These are phyloP conservation scores for Digitaria exilis DNA, from an alignment of 202 grass and related monocot species.

Conservation along the genomic window DNA sequence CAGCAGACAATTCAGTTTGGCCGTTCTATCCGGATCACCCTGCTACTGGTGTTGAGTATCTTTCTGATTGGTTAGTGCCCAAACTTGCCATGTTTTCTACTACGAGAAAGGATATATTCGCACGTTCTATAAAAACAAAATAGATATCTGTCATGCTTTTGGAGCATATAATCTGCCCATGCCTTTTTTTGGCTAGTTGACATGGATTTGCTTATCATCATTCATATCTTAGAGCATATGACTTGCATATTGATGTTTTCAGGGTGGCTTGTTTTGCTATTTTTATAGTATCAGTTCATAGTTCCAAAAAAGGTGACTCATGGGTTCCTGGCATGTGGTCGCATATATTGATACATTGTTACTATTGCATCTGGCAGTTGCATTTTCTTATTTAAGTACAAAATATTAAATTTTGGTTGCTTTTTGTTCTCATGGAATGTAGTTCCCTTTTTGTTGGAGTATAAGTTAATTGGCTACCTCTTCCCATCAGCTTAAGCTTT, in stretches of 20 bases:
- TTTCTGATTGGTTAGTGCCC: conserved; percentile 83
- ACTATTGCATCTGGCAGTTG: background rate
- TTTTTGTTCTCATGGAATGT: background rate
- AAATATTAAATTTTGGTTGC: background rate
- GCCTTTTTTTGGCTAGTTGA: background rate
- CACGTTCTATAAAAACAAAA: background rate
- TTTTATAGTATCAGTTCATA: background rate
- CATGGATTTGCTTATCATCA: background rate
- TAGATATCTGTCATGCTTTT: background rate
- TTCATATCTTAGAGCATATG: conserved; percentile 10
- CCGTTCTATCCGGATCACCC: conserved; percentile 62
- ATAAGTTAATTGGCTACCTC: too few relatives aligned
- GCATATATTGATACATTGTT: background rate
- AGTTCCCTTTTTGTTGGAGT: too few relatives aligned
- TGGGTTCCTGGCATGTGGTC: background rate
- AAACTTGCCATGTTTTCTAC: conserved; percentile 23
- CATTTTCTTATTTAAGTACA: background rate
- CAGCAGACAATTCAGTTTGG: conserved; percentile 57
- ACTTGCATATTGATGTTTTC: background rate
- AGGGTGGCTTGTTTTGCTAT: background rate
- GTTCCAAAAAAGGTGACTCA: background rate
- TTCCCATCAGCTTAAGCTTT: too few relatives aligned
- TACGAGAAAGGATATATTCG: background rate
- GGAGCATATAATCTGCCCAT: background rate
- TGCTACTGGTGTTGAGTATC: conserved; percentile 82